Evolutionary conservation across 495 filamentous ascomycete species (phyloP), one percentile per base, ranked within the genome.

Genomic region (Geopyxis carbonaria): DNA sequence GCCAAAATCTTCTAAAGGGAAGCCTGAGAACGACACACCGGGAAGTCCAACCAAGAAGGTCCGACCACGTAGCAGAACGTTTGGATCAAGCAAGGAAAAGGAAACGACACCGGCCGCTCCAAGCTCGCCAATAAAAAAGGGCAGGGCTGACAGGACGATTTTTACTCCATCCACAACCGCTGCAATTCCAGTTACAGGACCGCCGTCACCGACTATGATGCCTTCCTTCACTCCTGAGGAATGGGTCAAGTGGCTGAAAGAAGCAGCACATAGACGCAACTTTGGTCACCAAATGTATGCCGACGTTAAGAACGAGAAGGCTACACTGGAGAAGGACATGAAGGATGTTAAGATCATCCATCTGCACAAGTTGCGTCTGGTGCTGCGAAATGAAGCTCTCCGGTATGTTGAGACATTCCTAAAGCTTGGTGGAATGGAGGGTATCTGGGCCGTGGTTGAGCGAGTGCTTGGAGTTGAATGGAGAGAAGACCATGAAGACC

Each of bases 401-500:
- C 71, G 74, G 13, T 97, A 91, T 91, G 87, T 91, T 1, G 82
- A 95, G 48, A 67, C 70, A 5, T 97, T 97, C 58, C 80, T 95
- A 47, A 64, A 70, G 15, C 70, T 81, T 47, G 86, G 84, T 13
- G 89, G 89, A 19, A 93, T 95, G 85, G 70, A 76, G 48, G 84
- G 92, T 53, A 80, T 95, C 37, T 76, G 93, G 20, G 73, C 69
- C 34, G 63, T 97, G 38, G 63, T 95, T 41, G 76, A 92, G 48
- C 72, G 89, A 10, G 93, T 83, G 34, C 84, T 94, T 71, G 76
- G 79, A 38, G 74, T 97, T 38, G 91, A 93, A 57, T 97, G 89
- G 89, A 78, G 84, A 52, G 89, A 94, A 64, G 89, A 97, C 50
- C 89, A 97, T 53, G 89, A 97, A 59, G 89, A 97, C 54, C 73